These are phyloP conservation scores for Mytilinidion resinicola DNA, from an alignment of 495 filamentous ascomycete species.

Conservation along the genomic window DNA sequence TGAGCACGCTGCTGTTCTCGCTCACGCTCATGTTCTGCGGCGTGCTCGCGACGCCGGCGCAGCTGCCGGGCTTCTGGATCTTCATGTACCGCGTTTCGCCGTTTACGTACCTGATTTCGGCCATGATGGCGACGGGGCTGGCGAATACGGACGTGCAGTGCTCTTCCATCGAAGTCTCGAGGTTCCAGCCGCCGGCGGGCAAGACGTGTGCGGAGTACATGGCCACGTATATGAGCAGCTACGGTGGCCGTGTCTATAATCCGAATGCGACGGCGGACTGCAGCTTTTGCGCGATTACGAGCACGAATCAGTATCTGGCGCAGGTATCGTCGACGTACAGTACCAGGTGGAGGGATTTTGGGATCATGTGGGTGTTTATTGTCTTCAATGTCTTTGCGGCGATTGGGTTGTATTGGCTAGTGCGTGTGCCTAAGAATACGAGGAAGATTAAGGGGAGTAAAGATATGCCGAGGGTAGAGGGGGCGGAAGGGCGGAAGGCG, in stretches of 20 bases:
- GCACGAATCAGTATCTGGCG: conserved; percentile 59
- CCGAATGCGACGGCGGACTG: conserved; percentile 1
- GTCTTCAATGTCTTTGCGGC: conserved; percentile 70
- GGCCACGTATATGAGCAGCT: conserved; percentile 39
- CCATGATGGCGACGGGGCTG: conserved; percentile 56
- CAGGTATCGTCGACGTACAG: conserved; percentile 44
- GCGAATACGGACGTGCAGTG: conserved; percentile 55
- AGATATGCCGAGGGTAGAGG: no score
- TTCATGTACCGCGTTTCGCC: conserved; percentile 79
- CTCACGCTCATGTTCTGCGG: conserved; percentile 52
- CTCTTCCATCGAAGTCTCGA: conserved; percentile 53
- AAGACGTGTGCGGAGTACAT: conserved; percentile 57
- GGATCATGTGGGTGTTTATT: conserved; percentile 63
- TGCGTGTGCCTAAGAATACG: conserved; percentile 64
- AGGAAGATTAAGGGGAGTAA: neutral
- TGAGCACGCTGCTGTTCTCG: conserved; percentile 61
- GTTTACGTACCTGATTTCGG: conserved; percentile 63
- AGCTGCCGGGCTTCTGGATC: conserved; percentile 70
- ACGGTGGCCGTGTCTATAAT: conserved; percentile 18
- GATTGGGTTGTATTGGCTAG: conserved; percentile 70
- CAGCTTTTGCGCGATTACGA: conserved; percentile 45
- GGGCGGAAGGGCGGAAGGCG: no score
- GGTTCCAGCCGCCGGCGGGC: conserved; percentile 47
- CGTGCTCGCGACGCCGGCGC: conserved; percentile 61
- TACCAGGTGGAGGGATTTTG: conserved; percentile 63